Evolutionary conservation across 2,329 filamentous ascomycete species (phyloP).

Genomic region (Chaetothyriales sp.): DNA sequence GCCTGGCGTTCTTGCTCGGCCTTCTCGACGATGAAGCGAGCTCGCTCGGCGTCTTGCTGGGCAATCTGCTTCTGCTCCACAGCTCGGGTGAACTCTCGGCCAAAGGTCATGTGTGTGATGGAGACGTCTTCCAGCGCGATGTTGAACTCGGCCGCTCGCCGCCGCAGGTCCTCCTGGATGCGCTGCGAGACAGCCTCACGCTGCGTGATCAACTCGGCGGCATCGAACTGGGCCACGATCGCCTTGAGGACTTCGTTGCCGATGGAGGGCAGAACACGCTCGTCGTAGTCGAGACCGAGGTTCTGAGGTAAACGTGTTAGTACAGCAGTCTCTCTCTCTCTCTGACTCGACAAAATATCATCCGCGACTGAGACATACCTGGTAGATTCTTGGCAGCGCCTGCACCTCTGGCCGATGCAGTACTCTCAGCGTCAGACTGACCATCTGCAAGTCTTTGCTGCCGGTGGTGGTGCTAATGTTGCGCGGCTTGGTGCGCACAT

Average conservation of each 20-base stretch:
- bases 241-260: slow-evolving; percentile 98
- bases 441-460: slow-evolving; percentile 99
- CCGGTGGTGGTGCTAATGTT: slow-evolving; percentile 97
- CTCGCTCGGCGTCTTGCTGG: slow-evolving; percentile 94
- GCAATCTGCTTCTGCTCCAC: slow-evolving; percentile 99
- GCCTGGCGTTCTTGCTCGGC: slow-evolving; percentile 98
- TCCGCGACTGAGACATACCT: slow-evolving; percentile 44
- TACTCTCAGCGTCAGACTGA: slow-evolving; percentile 91
- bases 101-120: slow-evolving; percentile 99
- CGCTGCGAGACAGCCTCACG: slow-evolving; percentile 91
- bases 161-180: slow-evolving; percentile 81
- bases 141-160: slow-evolving; percentile 92
- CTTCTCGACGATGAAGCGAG: slow-evolving; percentile 94
- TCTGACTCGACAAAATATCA: background rate
- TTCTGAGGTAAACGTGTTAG: slow-evolving; percentile 43
- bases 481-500: slow-evolving; percentile 91
- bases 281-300: slow-evolving; percentile 95
- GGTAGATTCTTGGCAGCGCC: slow-evolving; percentile 92
- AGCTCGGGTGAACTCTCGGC: slow-evolving; percentile 94
- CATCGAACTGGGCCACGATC: slow-evolving; percentile 97
- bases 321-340: background rate
- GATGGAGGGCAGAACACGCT: slow-evolving; percentile 94
- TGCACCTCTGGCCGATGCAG: slow-evolving; percentile 88
- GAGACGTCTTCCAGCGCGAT: slow-evolving; percentile 97
- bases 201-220: slow-evolving; percentile 95